phyloP scores from a whole-genome alignment of 2,329 filamentous ascomycete species.

The Fusarium paranaense region DNA sequence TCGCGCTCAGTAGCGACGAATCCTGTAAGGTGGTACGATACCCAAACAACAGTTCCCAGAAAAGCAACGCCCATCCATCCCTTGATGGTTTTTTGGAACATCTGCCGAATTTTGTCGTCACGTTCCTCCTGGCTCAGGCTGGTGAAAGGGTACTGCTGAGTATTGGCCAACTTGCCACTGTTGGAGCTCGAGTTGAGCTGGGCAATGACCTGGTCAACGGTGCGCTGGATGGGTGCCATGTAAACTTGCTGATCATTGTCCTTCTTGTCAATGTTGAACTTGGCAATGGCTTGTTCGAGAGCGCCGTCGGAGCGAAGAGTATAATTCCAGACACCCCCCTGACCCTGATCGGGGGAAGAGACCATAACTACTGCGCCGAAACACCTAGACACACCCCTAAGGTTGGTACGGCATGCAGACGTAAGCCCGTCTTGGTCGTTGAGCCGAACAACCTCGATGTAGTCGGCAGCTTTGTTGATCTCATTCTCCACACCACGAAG shows the following conservation, averaged over 20 bases:
- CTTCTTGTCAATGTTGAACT: conserved; percentile 72
- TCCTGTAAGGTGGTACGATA: conserved; percentile 89
- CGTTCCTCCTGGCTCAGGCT: conserved; percentile 76
- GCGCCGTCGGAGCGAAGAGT: conserved; percentile 81
- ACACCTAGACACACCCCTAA: conserved; percentile 76
- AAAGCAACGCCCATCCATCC: conserved; percentile 83
- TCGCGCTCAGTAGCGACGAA: conserved; percentile 89
- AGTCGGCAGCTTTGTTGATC: conserved; percentile 64
- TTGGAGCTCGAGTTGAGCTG: conserved; percentile 57
- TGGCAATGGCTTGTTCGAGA: conserved; percentile 65
- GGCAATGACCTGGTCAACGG: conserved; percentile 80
- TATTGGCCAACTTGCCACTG: conserved; percentile 51
- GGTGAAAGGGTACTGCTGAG: conserved; percentile 81
- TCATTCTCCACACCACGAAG: conserved; percentile 72
- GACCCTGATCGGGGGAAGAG: conserved; percentile 79
- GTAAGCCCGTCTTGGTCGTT: conserved; percentile 68
- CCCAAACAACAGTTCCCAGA: conserved; percentile 81
- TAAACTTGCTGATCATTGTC: conserved; percentile 84
- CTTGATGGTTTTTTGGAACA: conserved; percentile 79
- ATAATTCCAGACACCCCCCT: conserved; percentile 82
- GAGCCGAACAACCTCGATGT: conserved; percentile 67
- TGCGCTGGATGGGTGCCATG: conserved; percentile 80
- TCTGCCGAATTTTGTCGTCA: conserved; percentile 70
- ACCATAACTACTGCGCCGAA: conserved; percentile 81
- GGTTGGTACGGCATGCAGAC: conserved; percentile 70